Base-by-base conservation (phyloP, 2,329 filamentous ascomycete genomes). In the Chalara sp. region DNA sequence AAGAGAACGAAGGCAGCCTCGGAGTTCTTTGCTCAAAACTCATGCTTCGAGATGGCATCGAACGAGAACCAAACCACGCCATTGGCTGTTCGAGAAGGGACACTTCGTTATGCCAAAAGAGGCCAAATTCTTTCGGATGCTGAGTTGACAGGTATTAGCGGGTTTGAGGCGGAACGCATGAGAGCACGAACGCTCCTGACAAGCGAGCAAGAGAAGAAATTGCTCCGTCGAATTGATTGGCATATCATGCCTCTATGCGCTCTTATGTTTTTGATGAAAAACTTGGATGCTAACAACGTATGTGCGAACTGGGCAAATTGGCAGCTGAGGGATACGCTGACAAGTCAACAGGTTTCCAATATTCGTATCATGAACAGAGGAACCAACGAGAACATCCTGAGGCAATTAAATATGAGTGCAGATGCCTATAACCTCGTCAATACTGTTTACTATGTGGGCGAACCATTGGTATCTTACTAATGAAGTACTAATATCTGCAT, bases 401-500 rank as follows among this genome's bases (percentile, higher is more conserved):
- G 21, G 21, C 52, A 68, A 44, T 56, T 67, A 1, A 55, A 55
- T 5, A 64, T 67, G 42, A 63, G 58, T 6, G 56, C 62, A 0
- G 59, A 68, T 50, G 56, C 67, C 48, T 67, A 64, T 44, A 67
- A 61, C 48, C 55, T 68, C 4, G 62, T 68, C 3, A 68, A 61
- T 1, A 66, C 65, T 1, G 50, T 66, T 21, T 70, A 69, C 52
- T 70, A 68, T 58, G 65, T 67, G 54, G 52, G 56, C 41, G 11
- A 35, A 5, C 7, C 32, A 31, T 6, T 32, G 7, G 21, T 11
- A 45, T 32, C 37, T 33, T 2, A 11, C 12, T 12, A 12, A 46
- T 5, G 5, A 43, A 43, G 21, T 12, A 43, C 8, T 28, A 43
- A 10, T 35, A 44, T 47, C 3, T 32, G 6, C 28, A 66, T 67